phyloP scores from a whole-genome alignment of 2,329 filamentous ascomycete genomes.

The Thelonectria olida region DNA sequence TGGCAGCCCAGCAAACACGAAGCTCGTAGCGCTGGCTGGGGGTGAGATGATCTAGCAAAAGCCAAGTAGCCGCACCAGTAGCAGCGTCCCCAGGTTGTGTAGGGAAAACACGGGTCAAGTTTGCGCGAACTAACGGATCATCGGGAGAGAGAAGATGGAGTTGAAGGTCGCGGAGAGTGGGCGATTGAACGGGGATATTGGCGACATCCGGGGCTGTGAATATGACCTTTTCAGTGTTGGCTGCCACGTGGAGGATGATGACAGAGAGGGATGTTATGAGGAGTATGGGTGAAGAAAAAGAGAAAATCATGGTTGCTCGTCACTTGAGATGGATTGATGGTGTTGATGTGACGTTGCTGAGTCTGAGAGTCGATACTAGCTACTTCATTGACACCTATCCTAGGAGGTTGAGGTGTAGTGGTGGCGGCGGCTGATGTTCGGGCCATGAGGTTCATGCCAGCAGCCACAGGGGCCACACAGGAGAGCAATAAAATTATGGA shows the following conservation, averaged over 20 bases:
- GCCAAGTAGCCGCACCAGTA: conserved; percentile 77
- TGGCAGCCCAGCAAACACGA: conserved; percentile 92
- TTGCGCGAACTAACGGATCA: conserved; percentile 65
- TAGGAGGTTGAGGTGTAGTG: neutral
- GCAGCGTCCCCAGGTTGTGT: conserved; percentile 51
- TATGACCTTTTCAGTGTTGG: conserved; percentile 92
- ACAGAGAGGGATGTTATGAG: conserved; percentile 28
- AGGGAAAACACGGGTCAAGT: conserved; percentile 75
- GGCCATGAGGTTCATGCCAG: conserved; percentile 17
- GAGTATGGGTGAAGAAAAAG: neutral
- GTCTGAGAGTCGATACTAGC: no score
- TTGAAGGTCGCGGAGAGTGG: conserved; percentile 62
- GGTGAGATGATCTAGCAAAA: conserved; percentile 76
- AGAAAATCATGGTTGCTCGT: conserved; percentile 21
- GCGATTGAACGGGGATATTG: conserved; percentile 56
- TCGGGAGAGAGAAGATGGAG: conserved; percentile 72
- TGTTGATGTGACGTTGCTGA: neutral
- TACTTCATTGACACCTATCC: no score
- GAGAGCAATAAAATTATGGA: no score
- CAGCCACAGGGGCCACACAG: neutral
- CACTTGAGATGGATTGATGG: neutral
- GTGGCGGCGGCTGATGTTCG: conserved; percentile 14
- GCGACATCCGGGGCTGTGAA: conserved; percentile 76
- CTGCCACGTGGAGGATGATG: conserved; percentile 44
- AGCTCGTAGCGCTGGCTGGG: conserved; percentile 86